phyloP scores from a whole-genome alignment of 345 rosid genomes.

The Kernera saxatilis region DNA sequence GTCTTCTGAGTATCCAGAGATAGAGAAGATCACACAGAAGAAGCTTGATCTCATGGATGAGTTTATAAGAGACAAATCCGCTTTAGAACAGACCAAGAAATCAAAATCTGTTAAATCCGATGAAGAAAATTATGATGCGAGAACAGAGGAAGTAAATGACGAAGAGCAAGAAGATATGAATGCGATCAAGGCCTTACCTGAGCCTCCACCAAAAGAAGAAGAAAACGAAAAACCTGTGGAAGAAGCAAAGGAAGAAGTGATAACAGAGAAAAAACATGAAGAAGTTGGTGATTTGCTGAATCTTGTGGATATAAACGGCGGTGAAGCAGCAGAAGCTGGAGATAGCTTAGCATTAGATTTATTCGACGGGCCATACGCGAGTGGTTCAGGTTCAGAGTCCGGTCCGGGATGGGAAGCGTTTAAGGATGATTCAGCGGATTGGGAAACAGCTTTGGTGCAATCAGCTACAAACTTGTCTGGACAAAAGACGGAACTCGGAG shows the following conservation, averaged over 20 bases:
- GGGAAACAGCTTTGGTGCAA: conserved; percentile 77
- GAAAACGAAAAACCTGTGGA: conserved; percentile 10
- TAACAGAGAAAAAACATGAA: conserved; percentile 18
- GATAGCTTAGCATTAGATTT: conserved; percentile 53
- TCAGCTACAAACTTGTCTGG: conserved; percentile 45
- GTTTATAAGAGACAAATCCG: conserved; percentile 62
- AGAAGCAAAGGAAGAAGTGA: conserved; percentile 17
- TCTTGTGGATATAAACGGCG: conserved; percentile 37
- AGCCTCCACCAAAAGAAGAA: conserved; percentile 39
- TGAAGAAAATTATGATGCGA: conserved; percentile 26
- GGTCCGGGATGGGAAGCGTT: conserved; percentile 64
- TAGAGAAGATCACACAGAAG: conserved; percentile 68
- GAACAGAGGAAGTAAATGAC: conserved; percentile 17
- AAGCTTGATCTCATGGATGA: conserved; percentile 85
- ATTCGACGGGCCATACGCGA: conserved; percentile 45
- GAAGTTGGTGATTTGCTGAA: conserved; percentile 53
- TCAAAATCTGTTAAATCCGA: conserved; percentile 8
- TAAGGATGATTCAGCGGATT: conserved; percentile 46
- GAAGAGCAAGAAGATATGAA: conserved; percentile 43
- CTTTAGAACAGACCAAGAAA: conserved; percentile 29
- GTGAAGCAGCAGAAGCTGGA: conserved; percentile 36
- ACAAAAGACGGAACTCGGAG: conserved; percentile 33
- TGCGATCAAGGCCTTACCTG: conserved; percentile 53
- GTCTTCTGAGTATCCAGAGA: conserved; percentile 72
- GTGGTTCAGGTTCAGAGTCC: conserved; percentile 7